Base-by-base conservation (phyloP, 768 basidiomycete genomes). In the Botryobasidium botryosum region DNA sequence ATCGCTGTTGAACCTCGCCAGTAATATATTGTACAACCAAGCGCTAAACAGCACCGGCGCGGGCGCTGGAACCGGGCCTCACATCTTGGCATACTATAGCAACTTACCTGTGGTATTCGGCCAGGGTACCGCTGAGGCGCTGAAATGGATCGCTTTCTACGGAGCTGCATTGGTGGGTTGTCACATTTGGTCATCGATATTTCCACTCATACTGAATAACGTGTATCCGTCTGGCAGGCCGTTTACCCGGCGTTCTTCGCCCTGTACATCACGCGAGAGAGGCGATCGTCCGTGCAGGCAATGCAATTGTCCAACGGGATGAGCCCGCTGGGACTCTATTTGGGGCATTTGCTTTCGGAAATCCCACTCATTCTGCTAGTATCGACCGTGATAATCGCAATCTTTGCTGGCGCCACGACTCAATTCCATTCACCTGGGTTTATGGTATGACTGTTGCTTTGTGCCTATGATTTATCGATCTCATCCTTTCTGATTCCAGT, bases 201-300 rank as follows among this genome's bases (percentile, higher is more conserved):
- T n/a, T n/a, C n/a, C n/a, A n/a, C n/a, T n/a, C n/a, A n/a, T n/a
- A n/a, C n/a, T 12, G 20, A 5, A 38, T 4, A 23, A 3, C 36
- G 42, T 47, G 44, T 23, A 38, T 21, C 17, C 21, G 35, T 40
- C 35, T 50, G 12, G 2, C 44, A 81, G 78, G 66, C 77, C 8
- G 75, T 81, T 1, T 85, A 71, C 54, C 79, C 83, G n/a, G 82
- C 82, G 3, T 86, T 86, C 62, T 83, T 74, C 52, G 69, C 79
- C 7, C 57, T 86, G 12, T 86, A 86, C 57, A 79, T 82, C 3
- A 74, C 79, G 0, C 68, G 67, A 49, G 83, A 86, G 55, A 71
- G 79, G 7, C 68, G 72, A 2, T 72, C 75, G 1, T 59, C 62
- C 36, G 78, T 85, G 0, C 79, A 84, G 56, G 77, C 81, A 2